Conservation (phyloP, 257 asterid genomes). For the Scutellaria baicalensis region DNA sequence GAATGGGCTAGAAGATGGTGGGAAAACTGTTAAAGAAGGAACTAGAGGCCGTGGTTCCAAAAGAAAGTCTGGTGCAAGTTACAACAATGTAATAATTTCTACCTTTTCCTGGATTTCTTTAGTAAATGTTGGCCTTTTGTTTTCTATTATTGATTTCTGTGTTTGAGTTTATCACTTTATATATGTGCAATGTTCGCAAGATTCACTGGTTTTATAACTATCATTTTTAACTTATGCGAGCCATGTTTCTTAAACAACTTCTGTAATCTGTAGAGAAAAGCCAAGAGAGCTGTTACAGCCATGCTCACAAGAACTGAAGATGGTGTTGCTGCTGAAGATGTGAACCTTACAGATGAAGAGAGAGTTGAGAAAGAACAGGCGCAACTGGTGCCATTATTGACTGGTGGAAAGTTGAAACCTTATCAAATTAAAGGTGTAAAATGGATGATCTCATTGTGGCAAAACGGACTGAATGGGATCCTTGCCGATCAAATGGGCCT, state of each 20-base stretch:
- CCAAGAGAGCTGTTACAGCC: conserved; percentile 93
- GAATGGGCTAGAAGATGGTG: conserved; percentile 55
- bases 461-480: conserved; percentile 96
- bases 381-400: conserved; percentile 79
- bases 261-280: conserved; percentile 48
- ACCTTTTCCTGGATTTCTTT: neutral
- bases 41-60: conserved; percentile 71
- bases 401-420: conserved; percentile 91
- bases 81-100: conserved; percentile 42
- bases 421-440: conserved; percentile 94
- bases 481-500: conserved; percentile 99
- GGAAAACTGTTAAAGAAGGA: conserved; percentile 23
- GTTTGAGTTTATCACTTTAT: neutral
- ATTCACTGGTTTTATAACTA: neutral
- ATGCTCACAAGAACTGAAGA: conserved; percentile 83
- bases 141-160: neutral
- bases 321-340: conserved; percentile 54
- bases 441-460: conserved; percentile 99
- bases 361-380: conserved; percentile 76
- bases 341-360: conserved; percentile 63
- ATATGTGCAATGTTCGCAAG: neutral
- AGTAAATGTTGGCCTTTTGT: neutral
- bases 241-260: neutral
- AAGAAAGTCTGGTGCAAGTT: conserved; percentile 55
- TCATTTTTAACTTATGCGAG: neutral